Percentiles rank a stretch among this genome's conserved stretches.
Evolutionary conservation across 2,329 filamentous ascomycete species (phyloP).

Genomic region (Monilinia laxa): DNA sequence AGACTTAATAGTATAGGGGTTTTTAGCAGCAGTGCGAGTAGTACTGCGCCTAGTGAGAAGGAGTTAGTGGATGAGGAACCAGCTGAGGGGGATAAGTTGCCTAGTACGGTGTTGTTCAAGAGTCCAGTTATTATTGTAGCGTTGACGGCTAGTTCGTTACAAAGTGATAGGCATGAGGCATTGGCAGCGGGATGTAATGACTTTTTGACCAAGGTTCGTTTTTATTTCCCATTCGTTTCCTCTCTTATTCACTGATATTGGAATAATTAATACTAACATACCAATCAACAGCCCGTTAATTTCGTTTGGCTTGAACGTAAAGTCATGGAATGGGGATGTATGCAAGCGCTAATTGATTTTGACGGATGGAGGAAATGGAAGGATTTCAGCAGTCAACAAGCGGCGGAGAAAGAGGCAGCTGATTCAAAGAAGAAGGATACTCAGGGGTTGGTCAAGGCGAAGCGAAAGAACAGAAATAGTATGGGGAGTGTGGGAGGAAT

Average conservation of each 20-base stretch:
- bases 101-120: constrained; percentile 75
- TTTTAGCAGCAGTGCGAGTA: constrained; percentile 68
- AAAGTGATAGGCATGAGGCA: constrained; percentile 93
- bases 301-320: constrained; percentile 97
- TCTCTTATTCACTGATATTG: background rate
- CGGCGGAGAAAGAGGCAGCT: constrained; percentile 34
- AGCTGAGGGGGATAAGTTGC: constrained; percentile 66
- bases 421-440: constrained; percentile 26
- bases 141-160: constrained; percentile 87
- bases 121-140: constrained; percentile 97
- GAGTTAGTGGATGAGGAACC: constrained; percentile 45
- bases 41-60: constrained; percentile 49
- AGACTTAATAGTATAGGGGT: constrained; percentile 90
- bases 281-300: constrained; percentile 72
- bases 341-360: constrained; percentile 98
- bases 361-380: constrained; percentile 99
- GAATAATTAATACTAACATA: constrained; percentile 18
- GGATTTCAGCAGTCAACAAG: constrained; percentile 55
- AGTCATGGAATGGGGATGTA: constrained; percentile 99
- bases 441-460: constrained; percentile 27
- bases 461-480: constrained; percentile 31
- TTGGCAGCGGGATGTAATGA: constrained; percentile 96
- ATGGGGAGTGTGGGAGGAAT: constrained; percentile 24
- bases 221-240: constrained; percentile 1
- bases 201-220: constrained; percentile 87